Evolutionary conservation across 225 moss, liverwort and hornwort genomes (phyloP).

Genomic region (Takakia lepidozioides): DNA sequence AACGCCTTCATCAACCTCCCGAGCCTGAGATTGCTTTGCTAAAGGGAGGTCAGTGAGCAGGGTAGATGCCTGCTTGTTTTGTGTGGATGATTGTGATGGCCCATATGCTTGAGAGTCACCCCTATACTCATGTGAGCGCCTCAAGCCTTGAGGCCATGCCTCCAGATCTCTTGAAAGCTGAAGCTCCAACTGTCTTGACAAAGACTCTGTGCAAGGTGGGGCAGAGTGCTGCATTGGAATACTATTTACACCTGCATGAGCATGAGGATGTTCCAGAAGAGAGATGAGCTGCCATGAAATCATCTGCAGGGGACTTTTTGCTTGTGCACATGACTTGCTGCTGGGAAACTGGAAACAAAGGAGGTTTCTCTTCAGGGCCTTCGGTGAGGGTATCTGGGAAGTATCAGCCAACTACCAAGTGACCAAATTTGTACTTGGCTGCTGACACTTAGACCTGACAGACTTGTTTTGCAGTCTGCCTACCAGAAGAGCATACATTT

Average conservation of each 20-base stretch:
- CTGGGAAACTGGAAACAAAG: no score
- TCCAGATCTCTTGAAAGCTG: conserved; percentile 35
- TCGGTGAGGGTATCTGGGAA: no score
- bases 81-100: conserved; percentile 30
- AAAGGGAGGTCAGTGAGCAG: conserved; percentile 25
- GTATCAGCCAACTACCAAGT: no score
- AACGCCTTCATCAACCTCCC: conserved; percentile 29
- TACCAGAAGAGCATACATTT: no score
- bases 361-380: no score
- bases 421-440: no score
- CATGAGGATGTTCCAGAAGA: no score
- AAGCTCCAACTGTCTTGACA: conserved; percentile 32
- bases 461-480: no score
- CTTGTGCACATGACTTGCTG: no score
- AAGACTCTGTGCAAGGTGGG: conserved; percentile 41
- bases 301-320: no score
- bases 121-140: conserved; percentile 38
- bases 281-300: no score
- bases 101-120: conserved; percentile 41
- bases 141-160: conserved; percentile 43
- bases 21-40: conserved; percentile 27
- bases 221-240: conserved; percentile 31
- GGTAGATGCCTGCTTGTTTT: conserved; percentile 37
- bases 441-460: no score
- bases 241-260: conserved; percentile 26